Evolutionary conservation across 495 filamentous ascomycete genomes (phyloP).

Genomic region (Aspergillus ellipticus): DNA sequence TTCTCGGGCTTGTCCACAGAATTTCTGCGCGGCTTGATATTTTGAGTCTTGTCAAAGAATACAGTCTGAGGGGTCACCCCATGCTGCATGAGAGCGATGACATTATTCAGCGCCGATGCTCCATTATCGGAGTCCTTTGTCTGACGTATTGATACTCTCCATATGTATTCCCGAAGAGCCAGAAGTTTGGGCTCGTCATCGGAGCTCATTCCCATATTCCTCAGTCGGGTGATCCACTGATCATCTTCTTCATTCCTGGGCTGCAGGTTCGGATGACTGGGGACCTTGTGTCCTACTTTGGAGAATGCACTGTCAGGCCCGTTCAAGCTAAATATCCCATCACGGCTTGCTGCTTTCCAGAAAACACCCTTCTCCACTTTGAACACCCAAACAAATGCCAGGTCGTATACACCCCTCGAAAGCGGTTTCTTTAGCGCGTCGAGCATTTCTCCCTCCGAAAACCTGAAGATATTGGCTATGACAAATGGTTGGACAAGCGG

Average conservation of each 20-base stretch:
- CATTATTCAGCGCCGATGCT: slow-evolving; percentile 56
- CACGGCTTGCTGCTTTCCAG: slow-evolving; percentile 71
- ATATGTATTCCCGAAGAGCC: slow-evolving; percentile 84
- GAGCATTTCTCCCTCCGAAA: slow-evolving; percentile 70
- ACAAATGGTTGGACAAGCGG: slow-evolving; percentile 79
- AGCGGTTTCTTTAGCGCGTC: slow-evolving; percentile 82
- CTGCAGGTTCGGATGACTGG: slow-evolving; percentile 29
- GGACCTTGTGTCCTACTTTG: slow-evolving; percentile 23
- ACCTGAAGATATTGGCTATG: slow-evolving; percentile 60
- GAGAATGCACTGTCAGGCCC: slow-evolving; percentile 24
- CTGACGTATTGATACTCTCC: slow-evolving; percentile 73
- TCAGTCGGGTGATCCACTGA: slow-evolving; percentile 80
- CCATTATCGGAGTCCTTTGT: slow-evolving; percentile 43
- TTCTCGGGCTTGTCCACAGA: slow-evolving; percentile 24
- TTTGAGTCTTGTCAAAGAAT: slow-evolving; percentile 75
- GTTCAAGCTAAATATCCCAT: slow-evolving; percentile 62
- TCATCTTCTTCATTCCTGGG: slow-evolving; percentile 91
- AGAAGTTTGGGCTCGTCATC: slow-evolving; percentile 93
- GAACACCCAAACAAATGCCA: slow-evolving; percentile 80
- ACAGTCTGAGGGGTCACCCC: slow-evolving; percentile 80
- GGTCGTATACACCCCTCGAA: slow-evolving; percentile 74
- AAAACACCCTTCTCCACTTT: slow-evolving; percentile 77
- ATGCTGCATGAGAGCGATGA: slow-evolving; percentile 66
- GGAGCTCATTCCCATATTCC: slow-evolving; percentile 73
- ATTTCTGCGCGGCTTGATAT: slow-evolving; percentile 41